Conservation (phyloP, 495 filamentous ascomycete species). For the Neurospora terricola region DNA sequence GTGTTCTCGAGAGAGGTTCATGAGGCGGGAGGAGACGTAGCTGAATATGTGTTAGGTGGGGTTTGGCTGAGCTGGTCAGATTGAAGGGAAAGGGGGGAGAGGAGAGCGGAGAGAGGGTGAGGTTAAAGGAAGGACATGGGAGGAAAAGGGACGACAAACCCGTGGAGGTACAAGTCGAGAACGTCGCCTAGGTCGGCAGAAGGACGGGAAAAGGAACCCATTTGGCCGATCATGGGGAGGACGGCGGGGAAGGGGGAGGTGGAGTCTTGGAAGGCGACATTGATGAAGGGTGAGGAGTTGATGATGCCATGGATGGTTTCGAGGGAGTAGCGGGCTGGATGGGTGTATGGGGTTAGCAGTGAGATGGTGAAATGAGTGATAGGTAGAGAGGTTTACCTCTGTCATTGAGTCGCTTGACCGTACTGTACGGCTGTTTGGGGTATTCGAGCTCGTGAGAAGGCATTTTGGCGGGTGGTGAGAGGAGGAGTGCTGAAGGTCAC, state of each 20-base stretch:
- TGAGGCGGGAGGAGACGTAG: slow-evolving; percentile 71
- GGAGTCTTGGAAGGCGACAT: slow-evolving; percentile 68
- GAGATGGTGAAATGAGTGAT: neutral
- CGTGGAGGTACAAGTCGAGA: slow-evolving; percentile 78
- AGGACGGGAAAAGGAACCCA: slow-evolving; percentile 60
- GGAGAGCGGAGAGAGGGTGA: too few relatives aligned
- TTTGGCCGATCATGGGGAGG: slow-evolving; percentile 82
- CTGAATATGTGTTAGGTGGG: neutral
- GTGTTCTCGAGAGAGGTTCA: slow-evolving; percentile 52
- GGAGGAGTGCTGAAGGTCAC: neutral
- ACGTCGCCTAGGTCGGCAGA: slow-evolving; percentile 54
- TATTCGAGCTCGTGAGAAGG: slow-evolving; percentile 48
- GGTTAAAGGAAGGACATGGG: neutral
- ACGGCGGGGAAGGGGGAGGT: slow-evolving; percentile 63
- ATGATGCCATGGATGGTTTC: slow-evolving; percentile 71
- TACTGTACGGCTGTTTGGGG: slow-evolving; percentile 56
- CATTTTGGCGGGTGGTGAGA: slow-evolving; percentile 26
- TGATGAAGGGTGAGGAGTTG: slow-evolving; percentile 64
- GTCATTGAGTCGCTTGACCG: slow-evolving; percentile 58
- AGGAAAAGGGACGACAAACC: slow-evolving; percentile 16
- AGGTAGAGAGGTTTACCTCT: slow-evolving; percentile 41
- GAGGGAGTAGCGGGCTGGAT: slow-evolving; percentile 63
- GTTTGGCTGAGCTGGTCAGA: too few relatives aligned
- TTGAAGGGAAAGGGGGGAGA: too few relatives aligned
- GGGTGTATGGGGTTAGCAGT: neutral